These are phyloP conservation scores for Yamadazyma pseudoaaseri DNA, from an alignment of 1,139 yeast genomes.

Conservation along the genomic window DNA sequence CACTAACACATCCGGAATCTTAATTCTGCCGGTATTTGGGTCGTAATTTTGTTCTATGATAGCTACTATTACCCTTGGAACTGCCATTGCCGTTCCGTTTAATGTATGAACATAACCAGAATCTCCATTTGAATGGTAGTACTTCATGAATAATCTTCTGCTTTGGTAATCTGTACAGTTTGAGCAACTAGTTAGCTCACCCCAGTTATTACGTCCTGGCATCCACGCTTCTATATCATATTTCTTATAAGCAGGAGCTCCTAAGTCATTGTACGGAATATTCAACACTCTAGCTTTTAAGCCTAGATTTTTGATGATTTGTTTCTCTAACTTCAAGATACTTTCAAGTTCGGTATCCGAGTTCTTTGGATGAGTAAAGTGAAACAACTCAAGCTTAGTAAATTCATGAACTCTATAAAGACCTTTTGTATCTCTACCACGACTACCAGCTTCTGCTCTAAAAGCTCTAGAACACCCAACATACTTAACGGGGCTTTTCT, in stretches of 20 bases:
- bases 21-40: constrained; percentile 49
- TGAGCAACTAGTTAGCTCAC: constrained; percentile 88
- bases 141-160: constrained; percentile 73
- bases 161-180: constrained; percentile 93
- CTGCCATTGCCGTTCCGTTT: constrained; percentile 95
- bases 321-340: constrained; percentile 63
- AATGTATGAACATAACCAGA: constrained; percentile 70
- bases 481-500: constrained; percentile 50
- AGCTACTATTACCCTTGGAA: constrained; percentile 88
- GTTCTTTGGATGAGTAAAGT: constrained; percentile 56
- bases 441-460: constrained; percentile 96
- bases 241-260: constrained; percentile 90
- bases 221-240: constrained; percentile 97
- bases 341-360: constrained; percentile 57
- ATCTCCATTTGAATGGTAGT: constrained; percentile 34
- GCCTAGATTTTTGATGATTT: constrained; percentile 65
- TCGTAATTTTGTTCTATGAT: constrained; percentile 83
- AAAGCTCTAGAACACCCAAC: constrained; percentile 88
- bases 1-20: constrained; percentile 67
- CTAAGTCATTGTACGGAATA: constrained; percentile 90
- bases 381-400: constrained; percentile 92
- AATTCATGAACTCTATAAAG: constrained; percentile 95
- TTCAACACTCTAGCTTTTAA: constrained; percentile 77
- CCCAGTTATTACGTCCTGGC: constrained; percentile 96
- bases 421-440: constrained; percentile 92